Conservation (phyloP, 768 basidiomycete species). For the Amanita fuliginea region DNA sequence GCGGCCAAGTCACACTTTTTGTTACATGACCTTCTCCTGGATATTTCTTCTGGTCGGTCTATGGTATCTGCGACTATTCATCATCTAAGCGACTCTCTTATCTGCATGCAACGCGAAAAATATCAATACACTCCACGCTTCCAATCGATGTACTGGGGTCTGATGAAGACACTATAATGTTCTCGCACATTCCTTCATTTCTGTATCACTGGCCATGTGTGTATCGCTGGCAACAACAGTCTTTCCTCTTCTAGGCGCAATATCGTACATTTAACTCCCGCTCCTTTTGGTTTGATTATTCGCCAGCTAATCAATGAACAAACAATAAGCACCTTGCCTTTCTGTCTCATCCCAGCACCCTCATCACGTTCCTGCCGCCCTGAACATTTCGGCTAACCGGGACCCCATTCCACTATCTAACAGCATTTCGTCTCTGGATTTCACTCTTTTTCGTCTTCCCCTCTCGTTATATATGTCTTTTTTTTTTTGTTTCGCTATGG, state of each 20-base stretch:
- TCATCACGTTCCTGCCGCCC: not conserved
- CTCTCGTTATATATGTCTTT: constrained; percentile 22
- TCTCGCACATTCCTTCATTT: constrained; percentile 8
- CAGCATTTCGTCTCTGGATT: constrained; percentile 5
- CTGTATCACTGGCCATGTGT: constrained; percentile 9
- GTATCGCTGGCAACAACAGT: constrained; percentile 8
- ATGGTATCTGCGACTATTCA: not conserved
- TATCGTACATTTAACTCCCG: constrained; percentile 6
- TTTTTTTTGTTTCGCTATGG: constrained; percentile 17
- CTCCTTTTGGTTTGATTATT: constrained; percentile 6
- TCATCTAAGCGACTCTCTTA: constrained; percentile 4
- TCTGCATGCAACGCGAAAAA: constrained; percentile 3
- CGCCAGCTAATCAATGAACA: not conserved
- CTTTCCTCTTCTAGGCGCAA: not conserved
- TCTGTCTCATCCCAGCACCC: constrained; percentile 3
- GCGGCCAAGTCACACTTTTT: constrained; percentile 73
- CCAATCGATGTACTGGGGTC: constrained; percentile 2
- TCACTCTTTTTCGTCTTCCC: constrained; percentile 6
- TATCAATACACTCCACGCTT: not conserved
- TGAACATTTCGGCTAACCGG: not conserved
- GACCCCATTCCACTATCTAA: constrained; percentile 3
- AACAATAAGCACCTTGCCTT: not conserved
- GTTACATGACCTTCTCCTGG: constrained; percentile 43
- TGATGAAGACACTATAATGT: constrained; percentile 1
- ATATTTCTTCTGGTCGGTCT: constrained; percentile 6